These are phyloP conservation scores for Pleurotus tuoliensis DNA, from an alignment of 768 basidiomycete genomes.

Conservation along the genomic window DNA sequence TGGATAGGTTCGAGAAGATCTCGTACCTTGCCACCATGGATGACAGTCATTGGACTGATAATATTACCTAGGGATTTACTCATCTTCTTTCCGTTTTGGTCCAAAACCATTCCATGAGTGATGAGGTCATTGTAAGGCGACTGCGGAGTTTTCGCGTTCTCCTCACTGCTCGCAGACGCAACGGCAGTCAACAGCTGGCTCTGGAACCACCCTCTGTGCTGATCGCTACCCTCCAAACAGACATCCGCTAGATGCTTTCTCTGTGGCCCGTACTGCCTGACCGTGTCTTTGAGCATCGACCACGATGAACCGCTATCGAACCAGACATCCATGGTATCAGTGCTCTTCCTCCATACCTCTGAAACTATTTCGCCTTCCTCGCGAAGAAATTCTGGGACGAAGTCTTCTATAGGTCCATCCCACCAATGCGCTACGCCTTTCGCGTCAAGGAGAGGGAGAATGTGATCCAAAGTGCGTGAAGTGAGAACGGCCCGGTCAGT, in stretches of 20 bases:
- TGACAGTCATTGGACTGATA: slow-evolving; percentile 75
- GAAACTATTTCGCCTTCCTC: slow-evolving; percentile 37
- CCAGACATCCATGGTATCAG: slow-evolving; percentile 99
- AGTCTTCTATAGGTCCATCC: slow-evolving; percentile 79
- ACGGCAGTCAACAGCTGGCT: slow-evolving; percentile 85
- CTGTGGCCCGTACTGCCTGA: slow-evolving; percentile 16
- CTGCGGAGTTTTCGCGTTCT: slow-evolving; percentile 24
- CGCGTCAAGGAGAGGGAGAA: slow-evolving; percentile 66
- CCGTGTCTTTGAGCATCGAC: slow-evolving; percentile 61
- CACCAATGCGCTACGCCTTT: slow-evolving; percentile 90
- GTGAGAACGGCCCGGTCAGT: slow-evolving; percentile 66
- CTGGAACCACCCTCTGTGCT: slow-evolving; percentile 99
- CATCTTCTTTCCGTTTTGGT: slow-evolving; percentile 90
- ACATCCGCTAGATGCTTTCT: slow-evolving; percentile 66
- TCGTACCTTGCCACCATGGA: slow-evolving; percentile 71
- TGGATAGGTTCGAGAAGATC: no score
- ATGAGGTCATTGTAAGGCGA: slow-evolving; percentile 73
- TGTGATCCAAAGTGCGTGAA: slow-evolving; percentile 62
- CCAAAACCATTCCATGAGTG: slow-evolving; percentile 96
- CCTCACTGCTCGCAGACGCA: slow-evolving; percentile 35
- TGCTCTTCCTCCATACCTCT: slow-evolving; percentile 68
- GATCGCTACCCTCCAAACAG: slow-evolving; percentile 93
- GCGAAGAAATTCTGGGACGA: slow-evolving; percentile 61
- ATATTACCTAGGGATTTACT: slow-evolving; percentile 96
- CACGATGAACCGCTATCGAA: slow-evolving; percentile 97